Evolutionary conservation across 768 basidiomycete genomes (phyloP), one percentile per base, ranked within the genome.

Genomic region (Tricholoma sp.): DNA sequence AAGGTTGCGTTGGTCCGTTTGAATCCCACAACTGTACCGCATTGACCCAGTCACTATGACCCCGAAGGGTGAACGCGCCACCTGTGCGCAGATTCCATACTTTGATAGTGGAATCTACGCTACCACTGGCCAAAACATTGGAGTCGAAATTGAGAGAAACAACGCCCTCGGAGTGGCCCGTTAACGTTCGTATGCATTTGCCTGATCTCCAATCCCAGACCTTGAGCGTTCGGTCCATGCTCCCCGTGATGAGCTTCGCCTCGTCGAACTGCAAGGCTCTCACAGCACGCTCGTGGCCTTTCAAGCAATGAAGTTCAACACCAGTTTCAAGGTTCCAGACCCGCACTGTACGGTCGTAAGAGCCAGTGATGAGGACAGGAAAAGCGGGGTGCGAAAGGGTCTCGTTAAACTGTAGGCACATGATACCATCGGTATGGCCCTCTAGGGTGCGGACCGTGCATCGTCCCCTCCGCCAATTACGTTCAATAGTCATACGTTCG

Each of bases 311-410:
- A 31, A 98, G 77, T 67, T 91, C 87, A 50, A 80, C 75, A 17
- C 94, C 96, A 0, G 89, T 91, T 71, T 98, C 95, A 52, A 98
- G 80, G 67, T 98, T 97, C 97, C 97, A 99, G 5, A 99, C 86
- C 17, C 95, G 85, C 4, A 87, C 85, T 3, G 94, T 97, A 63
- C 91, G 86, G 66, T 99, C 97, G 71, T 97, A 98, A 1, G 94
- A 97, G 28, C 97, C 97, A 2, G 97, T 96, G 76, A 99, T 94
- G 53, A 99, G 86, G 59, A 99, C 85, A 6, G 96, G 94, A 65
- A 94, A 97, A 7, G 84, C 77, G 7, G 92, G 89, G 68, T 93
- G 87, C 1, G 81, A 74, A 9, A 96, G 77, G 5, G 85, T 85
- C 69, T 97, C 96, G 67, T 80, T 86, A 68, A 94, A 95, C 66